Percentiles rank a stretch among this genome's conserved stretches.
These are phyloP conservation scores for Ambrosiella beaveri DNA, from an alignment of 2,329 filamentous ascomycete species.

Conservation along the genomic window DNA sequence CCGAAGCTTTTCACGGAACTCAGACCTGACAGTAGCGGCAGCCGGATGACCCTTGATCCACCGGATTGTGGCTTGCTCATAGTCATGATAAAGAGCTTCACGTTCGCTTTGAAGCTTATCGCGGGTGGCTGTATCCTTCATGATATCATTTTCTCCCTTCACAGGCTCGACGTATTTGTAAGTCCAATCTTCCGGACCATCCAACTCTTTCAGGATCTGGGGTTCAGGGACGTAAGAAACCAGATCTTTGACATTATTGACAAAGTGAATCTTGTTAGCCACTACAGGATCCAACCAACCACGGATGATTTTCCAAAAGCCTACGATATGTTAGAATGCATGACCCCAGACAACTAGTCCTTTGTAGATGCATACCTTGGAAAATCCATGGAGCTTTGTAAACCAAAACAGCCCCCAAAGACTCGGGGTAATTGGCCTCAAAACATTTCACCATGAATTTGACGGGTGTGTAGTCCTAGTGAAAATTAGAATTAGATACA, in stretches of 20 bases:
- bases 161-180: slow-evolving; percentile 69
- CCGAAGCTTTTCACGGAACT: slow-evolving; percentile 44
- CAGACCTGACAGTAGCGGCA: slow-evolving; percentile 39
- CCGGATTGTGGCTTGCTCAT: slow-evolving; percentile 53
- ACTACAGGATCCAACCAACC: slow-evolving; percentile 97
- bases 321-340: slow-evolving; percentile 23
- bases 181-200: slow-evolving; percentile 68
- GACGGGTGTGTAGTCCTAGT: slow-evolving; percentile 78
- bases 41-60: slow-evolving; percentile 48
- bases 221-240: slow-evolving; percentile 53
- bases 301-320: slow-evolving; percentile 89
- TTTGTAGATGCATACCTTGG: slow-evolving; percentile 41
- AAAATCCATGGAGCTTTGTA: slow-evolving; percentile 97
- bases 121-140: slow-evolving; percentile 47
- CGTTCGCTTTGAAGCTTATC: slow-evolving; percentile 48
- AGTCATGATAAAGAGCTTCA: slow-evolving; percentile 48
- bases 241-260: slow-evolving; percentile 63
- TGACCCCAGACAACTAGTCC: background rate
- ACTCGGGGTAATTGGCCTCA: slow-evolving; percentile 95
- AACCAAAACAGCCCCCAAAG: slow-evolving; percentile 71
- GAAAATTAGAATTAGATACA: background rate
- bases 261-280: slow-evolving; percentile 85
- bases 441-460: slow-evolving; percentile 99
- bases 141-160: slow-evolving; percentile 55
- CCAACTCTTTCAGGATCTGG: slow-evolving; percentile 66